Evolutionary conservation across 352 stramenopile species (phyloP).

Genomic region (Phytophthora sp.): DNA sequence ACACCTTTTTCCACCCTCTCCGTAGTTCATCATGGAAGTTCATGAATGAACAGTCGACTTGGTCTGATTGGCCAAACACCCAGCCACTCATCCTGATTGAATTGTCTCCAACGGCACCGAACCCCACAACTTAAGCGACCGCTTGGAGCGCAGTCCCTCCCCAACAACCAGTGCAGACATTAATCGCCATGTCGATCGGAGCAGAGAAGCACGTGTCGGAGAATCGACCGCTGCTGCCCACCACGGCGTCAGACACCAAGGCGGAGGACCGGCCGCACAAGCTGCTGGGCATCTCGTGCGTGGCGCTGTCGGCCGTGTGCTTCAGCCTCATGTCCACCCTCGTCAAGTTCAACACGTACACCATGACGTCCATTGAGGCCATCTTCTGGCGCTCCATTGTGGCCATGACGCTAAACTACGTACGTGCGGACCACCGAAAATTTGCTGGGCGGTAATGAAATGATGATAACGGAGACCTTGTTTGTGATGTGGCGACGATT

Average conservation of each 20-base stretch:
- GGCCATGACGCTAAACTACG: constrained; percentile 65
- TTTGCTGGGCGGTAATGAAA: too few species aligned
- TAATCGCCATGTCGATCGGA: constrained; percentile 35
- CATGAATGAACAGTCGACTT: not conserved
- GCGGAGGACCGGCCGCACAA: constrained; percentile 47
- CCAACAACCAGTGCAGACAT: not conserved
- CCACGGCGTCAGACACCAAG: constrained; percentile 26
- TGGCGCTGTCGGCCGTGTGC: constrained; percentile 76
- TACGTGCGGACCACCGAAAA: constrained; percentile 27
- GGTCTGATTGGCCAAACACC: constrained; percentile 30
- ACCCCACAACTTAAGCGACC: constrained; percentile 21
- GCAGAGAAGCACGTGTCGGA: constrained; percentile 28
- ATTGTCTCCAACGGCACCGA: constrained; percentile 25
- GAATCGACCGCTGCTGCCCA: constrained; percentile 40
- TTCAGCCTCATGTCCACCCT: constrained; percentile 87
- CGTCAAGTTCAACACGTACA: constrained; percentile 79
- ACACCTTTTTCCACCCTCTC: constrained; percentile 20
- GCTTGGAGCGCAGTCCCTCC: not conserved
- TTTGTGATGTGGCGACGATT: constrained; percentile 1
- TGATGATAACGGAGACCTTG: not conserved
- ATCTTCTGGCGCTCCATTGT: constrained; percentile 81
- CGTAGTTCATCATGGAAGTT: constrained; percentile 6
- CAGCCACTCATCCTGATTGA: constrained; percentile 6
- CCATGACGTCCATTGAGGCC: constrained; percentile 80
- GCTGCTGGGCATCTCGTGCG: constrained; percentile 65